A percentile compares a stretch with the other conserved stretches of the same genome.
These are phyloP conservation scores for Pseudogymnoascus sp. DNA, from an alignment of 2,329 filamentous ascomycete genomes.

Conservation along the genomic window DNA sequence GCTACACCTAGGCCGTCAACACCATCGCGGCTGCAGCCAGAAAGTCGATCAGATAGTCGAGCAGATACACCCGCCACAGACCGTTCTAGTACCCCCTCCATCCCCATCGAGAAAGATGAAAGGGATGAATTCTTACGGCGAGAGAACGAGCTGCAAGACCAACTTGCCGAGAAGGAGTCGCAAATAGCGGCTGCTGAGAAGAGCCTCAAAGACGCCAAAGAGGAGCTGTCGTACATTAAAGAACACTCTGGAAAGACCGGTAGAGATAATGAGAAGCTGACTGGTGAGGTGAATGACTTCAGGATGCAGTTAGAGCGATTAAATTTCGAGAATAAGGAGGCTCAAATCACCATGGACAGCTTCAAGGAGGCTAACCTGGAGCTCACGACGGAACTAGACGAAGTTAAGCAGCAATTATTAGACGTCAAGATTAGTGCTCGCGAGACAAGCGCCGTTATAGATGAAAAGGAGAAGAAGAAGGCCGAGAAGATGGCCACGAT, in stretches of 20 bases:
- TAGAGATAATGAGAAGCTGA: constrained; percentile 85
- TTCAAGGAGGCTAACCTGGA: constrained; percentile 94
- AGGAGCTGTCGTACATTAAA: constrained; percentile 78
- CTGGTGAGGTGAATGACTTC: constrained; percentile 80
- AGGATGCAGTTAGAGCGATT: constrained; percentile 96
- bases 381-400: constrained; percentile 84
- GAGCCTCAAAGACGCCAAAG: constrained; percentile 71
- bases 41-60: constrained; percentile 38
- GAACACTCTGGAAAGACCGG: constrained; percentile 76
- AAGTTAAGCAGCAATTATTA: constrained; percentile 90
- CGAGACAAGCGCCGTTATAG: constrained; percentile 79
- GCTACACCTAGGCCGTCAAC: constrained; percentile 47
- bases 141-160: constrained; percentile 96
- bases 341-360: constrained; percentile 94
- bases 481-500: constrained; percentile 99
- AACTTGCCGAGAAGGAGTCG: constrained; percentile 86
- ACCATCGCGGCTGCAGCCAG: constrained; percentile 47
- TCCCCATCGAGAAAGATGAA: constrained; percentile 91
- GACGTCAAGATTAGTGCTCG: constrained; percentile 96
- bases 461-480: constrained; percentile 98
- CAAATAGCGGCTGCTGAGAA: constrained; percentile 74
- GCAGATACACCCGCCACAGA: constrained; percentile 64
- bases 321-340: constrained; percentile 93
- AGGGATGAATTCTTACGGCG: constrained; percentile 90
- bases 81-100: constrained; percentile 75